Conservation (phyloP, 2,329 filamentous ascomycete species). For the Curvularia lunata region DNA sequence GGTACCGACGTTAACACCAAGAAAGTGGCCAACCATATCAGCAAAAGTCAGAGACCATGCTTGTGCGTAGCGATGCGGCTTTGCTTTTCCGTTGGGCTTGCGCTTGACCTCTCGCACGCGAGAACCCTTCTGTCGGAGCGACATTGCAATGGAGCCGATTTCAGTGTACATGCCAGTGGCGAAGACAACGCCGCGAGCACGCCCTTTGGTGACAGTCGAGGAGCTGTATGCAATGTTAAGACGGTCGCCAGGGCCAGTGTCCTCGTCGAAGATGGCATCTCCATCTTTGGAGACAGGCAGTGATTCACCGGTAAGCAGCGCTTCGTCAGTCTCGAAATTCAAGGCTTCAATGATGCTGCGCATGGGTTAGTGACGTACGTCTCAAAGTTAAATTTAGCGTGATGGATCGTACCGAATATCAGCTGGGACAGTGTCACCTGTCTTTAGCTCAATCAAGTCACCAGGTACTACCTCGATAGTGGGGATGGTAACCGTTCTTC, state of each 20-base stretch:
- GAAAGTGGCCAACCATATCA: conserved; percentile 46
- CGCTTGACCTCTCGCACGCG: conserved; percentile 47
- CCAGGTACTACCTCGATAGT: conserved; percentile 68
- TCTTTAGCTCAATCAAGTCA: conserved; percentile 67
- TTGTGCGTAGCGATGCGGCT: conserved; percentile 53
- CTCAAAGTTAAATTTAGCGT: background rate
- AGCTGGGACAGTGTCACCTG: conserved; percentile 73
- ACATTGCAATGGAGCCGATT: conserved; percentile 72
- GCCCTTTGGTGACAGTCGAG: conserved; percentile 72
- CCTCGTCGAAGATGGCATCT: conserved; percentile 58
- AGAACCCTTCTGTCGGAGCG: conserved; percentile 7
- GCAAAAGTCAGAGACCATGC: conserved; percentile 59
- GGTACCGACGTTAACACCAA: conserved; percentile 51
- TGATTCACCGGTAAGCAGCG: conserved; percentile 73
- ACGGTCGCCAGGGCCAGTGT: conserved; percentile 70
- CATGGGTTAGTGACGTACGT: background rate
- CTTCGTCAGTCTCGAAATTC: conserved; percentile 78
- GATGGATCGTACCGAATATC: conserved; percentile 56
- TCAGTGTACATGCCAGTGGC: conserved; percentile 74
- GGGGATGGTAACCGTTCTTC: conserved; percentile 59
- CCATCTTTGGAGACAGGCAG: conserved; percentile 69
- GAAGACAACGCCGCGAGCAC: conserved; percentile 71
- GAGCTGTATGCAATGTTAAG: conserved; percentile 69
- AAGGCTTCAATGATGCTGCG: conserved; percentile 62
- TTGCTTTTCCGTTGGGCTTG: conserved; percentile 43